Conservation (phyloP, 1,284 basidiomycete species). For the Cutaneotrichosporon cavernicola region DNA sequence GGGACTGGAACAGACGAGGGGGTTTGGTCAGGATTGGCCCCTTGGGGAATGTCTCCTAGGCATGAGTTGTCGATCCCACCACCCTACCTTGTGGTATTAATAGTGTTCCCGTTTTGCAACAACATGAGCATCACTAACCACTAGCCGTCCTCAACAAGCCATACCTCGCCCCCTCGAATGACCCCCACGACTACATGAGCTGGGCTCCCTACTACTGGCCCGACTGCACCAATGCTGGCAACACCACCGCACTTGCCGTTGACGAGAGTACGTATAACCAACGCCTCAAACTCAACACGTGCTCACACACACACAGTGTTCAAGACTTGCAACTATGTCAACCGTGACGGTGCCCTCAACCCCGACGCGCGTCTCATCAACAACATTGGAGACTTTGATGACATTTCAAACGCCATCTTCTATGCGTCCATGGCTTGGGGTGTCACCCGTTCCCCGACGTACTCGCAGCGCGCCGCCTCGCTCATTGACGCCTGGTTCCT, state of each 20-base stretch:
- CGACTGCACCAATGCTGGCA: slow-evolving; percentile 27
- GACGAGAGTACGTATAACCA: slow-evolving; percentile 21
- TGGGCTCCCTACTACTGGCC: slow-evolving; percentile 31
- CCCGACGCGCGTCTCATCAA: slow-evolving; percentile 63
- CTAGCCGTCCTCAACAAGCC: slow-evolving; percentile 21
- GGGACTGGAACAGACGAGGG: no score
- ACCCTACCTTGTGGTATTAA: not conserved
- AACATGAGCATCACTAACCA: not conserved
- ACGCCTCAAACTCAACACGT: not conserved
- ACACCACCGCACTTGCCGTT: slow-evolving; percentile 29
- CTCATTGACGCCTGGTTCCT: slow-evolving; percentile 56
- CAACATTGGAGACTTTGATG: slow-evolving; percentile 59
- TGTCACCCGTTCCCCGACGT: slow-evolving; percentile 52
- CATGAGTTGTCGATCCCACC: not conserved
- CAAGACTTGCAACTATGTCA: slow-evolving; percentile 19
- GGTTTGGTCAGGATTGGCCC: no score
- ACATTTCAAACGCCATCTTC: slow-evolving; percentile 62
- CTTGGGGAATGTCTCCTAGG: no score
- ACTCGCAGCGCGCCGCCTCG: slow-evolving; percentile 25
- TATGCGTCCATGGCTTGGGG: slow-evolving; percentile 64
- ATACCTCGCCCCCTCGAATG: slow-evolving; percentile 19
- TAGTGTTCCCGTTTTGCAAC: not conserved
- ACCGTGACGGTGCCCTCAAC: slow-evolving; percentile 63
- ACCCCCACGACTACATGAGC: slow-evolving; percentile 25
- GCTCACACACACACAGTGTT: slow-evolving; percentile 14